These are phyloP conservation scores for Pythium dissimile DNA, from an alignment of 352 stramenopile species.

Conservation along the genomic window DNA sequence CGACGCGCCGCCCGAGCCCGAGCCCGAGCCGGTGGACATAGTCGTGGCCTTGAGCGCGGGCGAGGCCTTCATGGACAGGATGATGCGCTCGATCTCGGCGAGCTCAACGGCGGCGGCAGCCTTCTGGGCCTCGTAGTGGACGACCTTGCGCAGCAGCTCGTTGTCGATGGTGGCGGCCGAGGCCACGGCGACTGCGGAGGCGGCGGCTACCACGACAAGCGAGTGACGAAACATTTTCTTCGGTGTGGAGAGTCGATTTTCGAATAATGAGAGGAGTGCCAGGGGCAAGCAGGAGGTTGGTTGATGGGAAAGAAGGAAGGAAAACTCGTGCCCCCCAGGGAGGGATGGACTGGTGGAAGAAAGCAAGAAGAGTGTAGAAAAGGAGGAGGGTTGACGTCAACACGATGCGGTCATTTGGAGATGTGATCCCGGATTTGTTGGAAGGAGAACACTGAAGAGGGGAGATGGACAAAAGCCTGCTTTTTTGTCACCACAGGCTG, in stretches of 20 bases:
- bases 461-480: background rate
- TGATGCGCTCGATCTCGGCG: slow-evolving; percentile 14
- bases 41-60: background rate
- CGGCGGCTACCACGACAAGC: background rate
- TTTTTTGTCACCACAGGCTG: background rate
- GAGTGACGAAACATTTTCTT: too few relatives aligned
- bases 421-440: background rate
- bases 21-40: background rate
- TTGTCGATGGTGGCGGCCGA: background rate
- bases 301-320: background rate
- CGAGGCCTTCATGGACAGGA: background rate
- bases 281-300: too few relatives aligned
- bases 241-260: background rate
- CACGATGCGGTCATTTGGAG: too few relatives aligned
- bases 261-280: background rate
- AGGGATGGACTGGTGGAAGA: background rate
- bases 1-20: background rate
- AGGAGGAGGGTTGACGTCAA: background rate
- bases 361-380: background rate
- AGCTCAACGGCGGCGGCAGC: background rate
- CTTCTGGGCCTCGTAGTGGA: slow-evolving; percentile 10
- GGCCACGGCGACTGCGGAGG: background rate
- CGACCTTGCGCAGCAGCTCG: slow-evolving; percentile 11
- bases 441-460: background rate
- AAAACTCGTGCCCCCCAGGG: background rate